Base-by-base conservation (phyloP, 805 yeast species). In the Starmerella khaoyaiensis region DNA sequence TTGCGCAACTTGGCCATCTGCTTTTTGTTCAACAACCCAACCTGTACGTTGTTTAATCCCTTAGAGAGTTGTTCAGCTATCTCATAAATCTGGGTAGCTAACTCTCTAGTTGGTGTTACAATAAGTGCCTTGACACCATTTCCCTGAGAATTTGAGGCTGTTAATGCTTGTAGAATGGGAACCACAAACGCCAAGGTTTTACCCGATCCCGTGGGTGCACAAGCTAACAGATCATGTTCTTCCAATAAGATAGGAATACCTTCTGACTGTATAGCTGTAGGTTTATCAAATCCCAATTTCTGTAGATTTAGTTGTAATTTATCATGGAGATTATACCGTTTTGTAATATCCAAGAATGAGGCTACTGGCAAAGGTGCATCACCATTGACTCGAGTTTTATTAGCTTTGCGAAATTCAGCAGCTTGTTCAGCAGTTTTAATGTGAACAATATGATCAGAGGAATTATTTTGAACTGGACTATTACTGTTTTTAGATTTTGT, bases 191-290 rank as follows among this genome's bases (percentile, higher is more conserved):
- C 93, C 33, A 90, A 64, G 0, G 98, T 90, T 56, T 90, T 90
- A 65, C 98, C 98, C 4, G 96, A 83, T 50, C 98, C 98, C 1
- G 98, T 90, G 32, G 97, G 97, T 0, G 97, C 96, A 66, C 95
- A 82, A 1, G 94, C 93, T 29, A 90, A 64, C 23, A 90, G 56
- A 54, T 87, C 96, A 41, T 93, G 70, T 21, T 65, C 68, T 36
- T 71, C 66, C 36, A 83, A 60, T 11, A 81, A 60, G 8, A 74
- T 63, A 2, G 98, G 96, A 28, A 90, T 75, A 2, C 84, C 74
- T 57, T 90, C 96, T 44, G 83, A 71, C 60, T 90, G 99, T 50
- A 90, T 81, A 3, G 96, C 76, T 0, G 98, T 87, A 5, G 98
- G 97, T 44, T 75, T 80, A 1, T 74, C 69, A 53, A 86, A 86